Evolutionary conservation across 2,329 filamentous ascomycete genomes (phyloP).

Genomic region (Verticillium alfalfae): DNA sequence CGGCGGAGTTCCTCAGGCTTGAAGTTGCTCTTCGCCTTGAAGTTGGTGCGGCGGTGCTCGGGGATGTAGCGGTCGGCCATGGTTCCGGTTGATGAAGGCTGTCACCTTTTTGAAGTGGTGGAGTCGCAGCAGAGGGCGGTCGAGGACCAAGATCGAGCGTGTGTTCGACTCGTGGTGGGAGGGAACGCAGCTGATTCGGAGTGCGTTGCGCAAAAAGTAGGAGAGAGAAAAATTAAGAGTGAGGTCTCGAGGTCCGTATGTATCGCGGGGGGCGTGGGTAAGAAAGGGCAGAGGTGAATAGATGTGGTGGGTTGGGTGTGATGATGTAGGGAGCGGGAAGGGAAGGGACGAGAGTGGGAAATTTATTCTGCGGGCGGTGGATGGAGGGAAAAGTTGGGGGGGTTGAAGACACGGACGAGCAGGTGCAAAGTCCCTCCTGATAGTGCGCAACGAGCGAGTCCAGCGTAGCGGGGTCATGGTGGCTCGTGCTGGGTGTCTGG

Average conservation of each 20-base stretch:
- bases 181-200: neutral
- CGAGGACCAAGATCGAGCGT: neutral
- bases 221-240: neutral
- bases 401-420: conserved; percentile 11
- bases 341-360: conserved; percentile 2
- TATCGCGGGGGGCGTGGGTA: neutral
- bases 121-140: neutral
- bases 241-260: neutral
- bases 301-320: neutral
- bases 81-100: conserved; percentile 33
- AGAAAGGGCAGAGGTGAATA: neutral
- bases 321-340: neutral
- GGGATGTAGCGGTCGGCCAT: conserved; percentile 99
- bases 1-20: conserved; percentile 98
- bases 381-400: conserved; percentile 9
- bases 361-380: conserved; percentile 6
- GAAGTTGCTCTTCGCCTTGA: conserved; percentile 99
- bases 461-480: neutral
- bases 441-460: conserved; percentile 2
- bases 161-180: neutral
- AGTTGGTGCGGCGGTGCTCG: conserved; percentile 97
- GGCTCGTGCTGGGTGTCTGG: neutral
- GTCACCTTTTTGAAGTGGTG: neutral
- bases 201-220: neutral
- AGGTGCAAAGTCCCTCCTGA: conserved; percentile 4